phyloP scores from a whole-genome alignment of 441 rosid species.

The Erysimum cheiri region DNA sequence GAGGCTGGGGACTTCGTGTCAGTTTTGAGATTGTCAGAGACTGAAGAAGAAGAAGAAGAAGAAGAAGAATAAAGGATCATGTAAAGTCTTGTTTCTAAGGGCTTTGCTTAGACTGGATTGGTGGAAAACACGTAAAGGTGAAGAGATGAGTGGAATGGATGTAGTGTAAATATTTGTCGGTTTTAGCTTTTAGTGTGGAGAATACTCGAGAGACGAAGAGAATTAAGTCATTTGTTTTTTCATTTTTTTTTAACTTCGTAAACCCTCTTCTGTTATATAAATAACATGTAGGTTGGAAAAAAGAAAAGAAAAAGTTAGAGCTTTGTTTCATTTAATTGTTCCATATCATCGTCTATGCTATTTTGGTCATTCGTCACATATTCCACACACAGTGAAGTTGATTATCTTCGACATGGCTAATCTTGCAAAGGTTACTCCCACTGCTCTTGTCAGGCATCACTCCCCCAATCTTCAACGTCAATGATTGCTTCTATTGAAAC shows the following conservation, averaged over 20 bases:
- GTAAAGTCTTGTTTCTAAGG: conserved; percentile 25
- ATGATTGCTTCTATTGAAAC: not conserved
- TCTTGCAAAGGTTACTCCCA: conserved; percentile 39
- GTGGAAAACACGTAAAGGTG: conserved; percentile 6
- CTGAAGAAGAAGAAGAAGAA: conserved; percentile 15
- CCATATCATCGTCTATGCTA: not conserved
- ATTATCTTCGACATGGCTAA: conserved; percentile 32
- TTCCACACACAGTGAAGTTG: not conserved
- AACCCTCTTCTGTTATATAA: conserved; percentile 31
- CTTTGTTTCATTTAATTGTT: not conserved
- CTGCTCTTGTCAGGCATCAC: conserved; percentile 32
- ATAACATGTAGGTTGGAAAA: conserved; percentile 33
- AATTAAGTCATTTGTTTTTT: conserved; percentile 17
- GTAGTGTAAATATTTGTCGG: conserved; percentile 41
- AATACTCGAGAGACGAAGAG: conserved; percentile 33
- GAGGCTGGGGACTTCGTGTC: conserved; percentile 56
- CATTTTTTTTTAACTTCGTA: conserved; percentile 11
- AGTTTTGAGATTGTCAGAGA: conserved; percentile 45
- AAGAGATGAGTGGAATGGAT: not conserved
- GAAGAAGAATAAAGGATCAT: conserved; percentile 1
- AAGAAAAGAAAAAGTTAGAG: not conserved
- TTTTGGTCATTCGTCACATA: not conserved
- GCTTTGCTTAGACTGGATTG: conserved; percentile 28
- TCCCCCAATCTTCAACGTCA: not conserved
- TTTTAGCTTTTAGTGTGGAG: conserved; percentile 37